Base-by-base conservation (phyloP, 768 basidiomycete genomes). In the Leucocoprinus leucothites region DNA sequence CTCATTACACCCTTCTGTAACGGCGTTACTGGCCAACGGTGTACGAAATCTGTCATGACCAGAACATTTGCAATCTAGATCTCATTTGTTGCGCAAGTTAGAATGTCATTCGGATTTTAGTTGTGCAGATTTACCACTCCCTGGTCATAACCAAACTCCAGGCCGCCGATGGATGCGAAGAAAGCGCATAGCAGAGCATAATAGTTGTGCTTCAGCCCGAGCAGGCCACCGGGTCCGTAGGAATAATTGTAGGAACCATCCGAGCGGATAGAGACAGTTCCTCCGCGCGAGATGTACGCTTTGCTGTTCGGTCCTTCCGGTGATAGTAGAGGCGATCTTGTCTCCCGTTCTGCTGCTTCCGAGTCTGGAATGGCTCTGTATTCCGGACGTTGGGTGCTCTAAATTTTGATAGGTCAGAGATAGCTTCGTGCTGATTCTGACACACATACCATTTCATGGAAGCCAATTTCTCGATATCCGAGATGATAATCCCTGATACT, bases 81-180 rank as follows among this genome's bases (percentile, higher is more conserved):
- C 44, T 49, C 45, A 24, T 36, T 31, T 25, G 11, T 22, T 47
- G 47, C 22, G 48, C 31, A 26, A 22, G 36, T 19, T 6, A 38
- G 18, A 9, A 19, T 22, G 14, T 34, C 5, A 22, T 18, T 35
- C 19, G 8, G 31, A 1, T 5, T 21, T 24, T 41, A 24, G 35
- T 9, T 26, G 5, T 31, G 31, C 31, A 18, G 0, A 68, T 72
- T 43, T 60, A 78, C 79, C 46, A 91, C 90, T 35, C 89, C 89
- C 64, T 91, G 89, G 62, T 91, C 89, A 63, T 91, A 91, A 8
- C 89, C 89, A 67, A 91, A 91, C 13, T 86, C 82, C 53, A 91
- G 65, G 0, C 89, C 89, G 1, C 89, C 89, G 61, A 91, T 80
- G 9, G 85, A 87, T 0, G 86, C 89, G 59, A 91, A 89, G 46